phyloP scores from a whole-genome alignment of 441 rosid genomes.

The Syzygium syzygioides region DNA sequence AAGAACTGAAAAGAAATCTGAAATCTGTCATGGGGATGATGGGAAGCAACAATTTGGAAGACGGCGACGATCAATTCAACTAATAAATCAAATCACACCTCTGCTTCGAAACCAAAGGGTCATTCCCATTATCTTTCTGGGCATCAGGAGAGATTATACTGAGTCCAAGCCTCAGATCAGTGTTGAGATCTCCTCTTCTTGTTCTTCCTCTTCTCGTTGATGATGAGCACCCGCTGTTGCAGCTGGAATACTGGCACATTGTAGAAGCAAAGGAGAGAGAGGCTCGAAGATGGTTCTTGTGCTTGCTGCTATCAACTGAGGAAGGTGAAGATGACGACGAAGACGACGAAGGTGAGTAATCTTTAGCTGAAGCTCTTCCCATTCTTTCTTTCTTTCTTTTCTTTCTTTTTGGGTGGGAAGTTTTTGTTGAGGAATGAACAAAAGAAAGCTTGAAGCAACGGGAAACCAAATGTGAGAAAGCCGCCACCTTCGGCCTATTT shows the following conservation, averaged over 20 bases:
- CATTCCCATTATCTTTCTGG: neutral
- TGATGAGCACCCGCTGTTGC: neutral
- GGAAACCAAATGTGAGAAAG: slow-evolving; percentile 13
- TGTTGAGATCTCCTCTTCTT: slow-evolving; percentile 16
- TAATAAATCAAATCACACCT: neutral
- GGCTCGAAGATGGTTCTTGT: neutral
- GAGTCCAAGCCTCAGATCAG: slow-evolving; percentile 31
- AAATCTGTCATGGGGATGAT: neutral
- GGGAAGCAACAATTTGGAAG: neutral
- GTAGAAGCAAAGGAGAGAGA: neutral
- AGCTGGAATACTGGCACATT: neutral
- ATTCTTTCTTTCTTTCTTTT: neutral
- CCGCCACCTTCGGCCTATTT: slow-evolving; percentile 3
- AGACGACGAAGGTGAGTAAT: neutral
- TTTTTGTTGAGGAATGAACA: neutral
- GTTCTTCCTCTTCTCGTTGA: neutral
- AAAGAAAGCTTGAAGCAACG: neutral
- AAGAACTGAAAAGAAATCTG: neutral
- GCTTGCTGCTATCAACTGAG: slow-evolving; percentile 22
- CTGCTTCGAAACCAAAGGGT: neutral
- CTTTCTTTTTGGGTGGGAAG: neutral
- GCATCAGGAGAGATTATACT: slow-evolving; percentile 17
- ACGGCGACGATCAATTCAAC: neutral
- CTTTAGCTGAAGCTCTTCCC: neutral
- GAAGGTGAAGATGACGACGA: slow-evolving; percentile 10